A percentile compares a stretch with the other conserved stretches of the same genome.
Conservation (phyloP, 2,329 filamentous ascomycete genomes). For the Pyrenochaeta sp. region DNA sequence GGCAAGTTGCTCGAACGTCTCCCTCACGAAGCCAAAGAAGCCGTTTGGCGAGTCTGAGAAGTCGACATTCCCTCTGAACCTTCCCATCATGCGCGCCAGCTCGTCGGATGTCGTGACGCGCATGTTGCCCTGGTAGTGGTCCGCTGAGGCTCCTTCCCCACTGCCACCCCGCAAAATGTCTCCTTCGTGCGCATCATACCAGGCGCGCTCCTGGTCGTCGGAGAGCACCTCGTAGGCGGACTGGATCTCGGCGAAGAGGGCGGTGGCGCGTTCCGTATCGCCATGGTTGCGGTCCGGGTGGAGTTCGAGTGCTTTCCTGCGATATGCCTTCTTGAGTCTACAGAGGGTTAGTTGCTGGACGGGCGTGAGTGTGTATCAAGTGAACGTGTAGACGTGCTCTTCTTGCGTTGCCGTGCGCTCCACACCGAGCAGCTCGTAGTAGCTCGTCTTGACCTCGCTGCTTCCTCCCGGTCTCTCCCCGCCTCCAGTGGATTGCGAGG, state of each 20-base stretch:
- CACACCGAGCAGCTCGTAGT: conserved; percentile 84
- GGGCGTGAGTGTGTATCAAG: not conserved
- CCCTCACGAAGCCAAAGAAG: conserved; percentile 82
- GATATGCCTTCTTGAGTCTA: conserved; percentile 93
- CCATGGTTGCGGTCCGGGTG: conserved; percentile 95
- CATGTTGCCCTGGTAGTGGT: conserved; percentile 72
- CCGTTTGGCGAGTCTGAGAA: conserved; percentile 82
- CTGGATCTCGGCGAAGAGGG: conserved; percentile 88
- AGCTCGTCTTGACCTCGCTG: conserved; percentile 71
- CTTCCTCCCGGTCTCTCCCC: conserved; percentile 26
- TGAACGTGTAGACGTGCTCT: conserved; percentile 65
- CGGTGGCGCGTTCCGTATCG: conserved; percentile 83
- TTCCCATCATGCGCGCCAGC: conserved; percentile 78
- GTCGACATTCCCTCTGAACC: conserved; percentile 78
- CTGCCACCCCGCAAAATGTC: conserved; percentile 78
- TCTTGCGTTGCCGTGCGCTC: conserved; percentile 78
- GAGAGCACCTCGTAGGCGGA: conserved; percentile 95
- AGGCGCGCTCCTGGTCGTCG: conserved; percentile 92
- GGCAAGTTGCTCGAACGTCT: conserved; percentile 81
- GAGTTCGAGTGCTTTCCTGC: conserved; percentile 86
- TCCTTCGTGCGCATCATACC: conserved; percentile 95
- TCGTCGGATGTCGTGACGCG: conserved; percentile 82
- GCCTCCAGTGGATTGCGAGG: conserved; percentile 54
- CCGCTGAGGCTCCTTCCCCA: conserved; percentile 55
- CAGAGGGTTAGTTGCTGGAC: conserved; percentile 4